Evolutionary conservation across 1,284 basidiomycete genomes (phyloP).

Genomic region (Tilletia indica): DNA sequence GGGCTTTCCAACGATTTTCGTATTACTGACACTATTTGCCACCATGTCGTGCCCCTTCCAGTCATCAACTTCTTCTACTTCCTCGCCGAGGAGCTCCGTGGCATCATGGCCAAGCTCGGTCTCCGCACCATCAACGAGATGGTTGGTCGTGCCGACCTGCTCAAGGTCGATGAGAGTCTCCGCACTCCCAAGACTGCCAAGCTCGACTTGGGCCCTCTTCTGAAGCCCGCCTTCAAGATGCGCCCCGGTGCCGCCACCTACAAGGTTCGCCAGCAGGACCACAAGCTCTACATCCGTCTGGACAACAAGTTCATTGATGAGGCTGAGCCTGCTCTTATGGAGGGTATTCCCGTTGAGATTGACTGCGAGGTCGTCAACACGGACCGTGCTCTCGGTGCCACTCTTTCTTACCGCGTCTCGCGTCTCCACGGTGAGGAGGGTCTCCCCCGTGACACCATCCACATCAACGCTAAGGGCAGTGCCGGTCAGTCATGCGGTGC

Average conservation of each 20-base stretch:
- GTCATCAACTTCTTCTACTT: slow-evolving; percentile 55
- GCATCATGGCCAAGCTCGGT: slow-evolving; percentile 52
- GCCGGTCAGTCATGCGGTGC: slow-evolving; percentile 52
- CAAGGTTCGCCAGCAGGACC: slow-evolving; percentile 54
- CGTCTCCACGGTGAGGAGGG: slow-evolving; percentile 52
- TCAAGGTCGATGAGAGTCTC: slow-evolving; percentile 41
- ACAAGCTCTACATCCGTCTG: slow-evolving; percentile 50
- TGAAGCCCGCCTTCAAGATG: slow-evolving; percentile 52
- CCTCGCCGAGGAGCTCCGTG: slow-evolving; percentile 47
- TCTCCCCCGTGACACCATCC: slow-evolving; percentile 50
- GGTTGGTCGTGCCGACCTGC: slow-evolving; percentile 49
- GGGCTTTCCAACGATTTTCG: too few species aligned
- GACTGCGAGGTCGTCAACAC: slow-evolving; percentile 54
- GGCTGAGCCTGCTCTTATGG: slow-evolving; percentile 46
- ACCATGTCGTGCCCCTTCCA: too few species aligned
- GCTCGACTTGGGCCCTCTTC: slow-evolving; percentile 41
- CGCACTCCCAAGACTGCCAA: slow-evolving; percentile 48
- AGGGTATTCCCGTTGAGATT: slow-evolving; percentile 51
- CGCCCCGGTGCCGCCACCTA: slow-evolving; percentile 53
- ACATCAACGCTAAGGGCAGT: slow-evolving; percentile 51
- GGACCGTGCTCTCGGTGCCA: slow-evolving; percentile 51
- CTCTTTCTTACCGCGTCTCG: slow-evolving; percentile 52
- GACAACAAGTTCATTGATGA: slow-evolving; percentile 55
- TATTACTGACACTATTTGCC: too few species aligned
- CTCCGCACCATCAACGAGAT: slow-evolving; percentile 53